These are phyloP conservation scores for Apophysomyces ossiformis DNA, from an alignment of 371 early-diverging fungal genomes.

Conservation along the genomic window DNA sequence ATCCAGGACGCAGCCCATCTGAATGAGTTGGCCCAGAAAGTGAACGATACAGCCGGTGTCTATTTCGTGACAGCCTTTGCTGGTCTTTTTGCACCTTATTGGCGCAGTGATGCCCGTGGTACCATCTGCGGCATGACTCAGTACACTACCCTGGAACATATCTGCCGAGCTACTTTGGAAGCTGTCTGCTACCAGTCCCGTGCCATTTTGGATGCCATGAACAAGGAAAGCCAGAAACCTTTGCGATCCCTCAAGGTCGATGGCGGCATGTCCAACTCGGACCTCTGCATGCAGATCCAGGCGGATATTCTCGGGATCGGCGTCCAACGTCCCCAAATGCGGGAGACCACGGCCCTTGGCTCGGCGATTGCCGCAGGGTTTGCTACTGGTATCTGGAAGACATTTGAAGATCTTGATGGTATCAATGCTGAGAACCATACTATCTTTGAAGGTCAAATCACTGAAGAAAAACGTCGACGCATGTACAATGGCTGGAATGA, in stretches of 20 bases:
- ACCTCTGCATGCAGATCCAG: constrained; percentile 91
- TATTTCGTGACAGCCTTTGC: constrained; percentile 96
- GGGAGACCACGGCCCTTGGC: constrained; percentile 94
- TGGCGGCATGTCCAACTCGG: constrained; percentile 94
- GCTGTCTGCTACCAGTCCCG: constrained; percentile 90
- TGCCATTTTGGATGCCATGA: constrained; percentile 93
- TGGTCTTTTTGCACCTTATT: constrained; percentile 95
- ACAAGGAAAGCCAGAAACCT: constrained; percentile 66
- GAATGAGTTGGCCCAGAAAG: constrained; percentile 51
- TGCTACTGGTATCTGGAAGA: constrained; percentile 79
- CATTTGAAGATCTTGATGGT: constrained; percentile 29
- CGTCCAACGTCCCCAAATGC: constrained; percentile 90
- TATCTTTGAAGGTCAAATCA: constrained; percentile 51
- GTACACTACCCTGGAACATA: constrained; percentile 82
- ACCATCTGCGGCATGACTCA: constrained; percentile 90
- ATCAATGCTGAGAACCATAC: constrained; percentile 43
- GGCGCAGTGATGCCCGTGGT: constrained; percentile 93
- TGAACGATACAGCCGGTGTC: constrained; percentile 87
- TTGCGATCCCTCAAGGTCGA: constrained; percentile 84
- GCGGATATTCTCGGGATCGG: constrained; percentile 87
- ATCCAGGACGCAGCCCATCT: constrained; percentile 76
- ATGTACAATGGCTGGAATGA: constrained; percentile 83
- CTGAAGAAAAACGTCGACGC: constrained; percentile 59
- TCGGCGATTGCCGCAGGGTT: constrained; percentile 95
- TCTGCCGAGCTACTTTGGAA: constrained; percentile 91